Evolutionary conservation across 2,329 filamentous ascomycete species (phyloP).

Genomic region (Seiridium unicorne): DNA sequence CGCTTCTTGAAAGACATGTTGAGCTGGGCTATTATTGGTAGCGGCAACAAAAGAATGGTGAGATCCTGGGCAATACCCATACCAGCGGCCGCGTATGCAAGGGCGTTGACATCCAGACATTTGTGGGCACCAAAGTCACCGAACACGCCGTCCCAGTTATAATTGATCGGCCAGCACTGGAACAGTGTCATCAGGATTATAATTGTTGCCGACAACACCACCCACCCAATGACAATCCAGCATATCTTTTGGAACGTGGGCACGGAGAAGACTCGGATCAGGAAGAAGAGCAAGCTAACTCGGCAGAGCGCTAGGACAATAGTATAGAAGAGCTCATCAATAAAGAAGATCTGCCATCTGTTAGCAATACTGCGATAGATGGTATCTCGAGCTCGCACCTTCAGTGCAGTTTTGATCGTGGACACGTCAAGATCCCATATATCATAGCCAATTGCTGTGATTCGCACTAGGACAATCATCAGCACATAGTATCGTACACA

Average conservation of each 20-base stretch:
- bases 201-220: constrained; percentile 4
- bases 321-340: constrained; percentile 9
- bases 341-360: constrained; percentile 13
- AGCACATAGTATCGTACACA: not conserved
- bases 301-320: constrained; percentile 28
- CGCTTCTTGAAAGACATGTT: constrained; percentile 10
- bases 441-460: constrained; percentile 9
- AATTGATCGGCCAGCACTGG: constrained; percentile 12
- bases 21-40: constrained; percentile 11
- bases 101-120: constrained; percentile 11
- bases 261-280: constrained; percentile 9
- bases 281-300: constrained; percentile 21
- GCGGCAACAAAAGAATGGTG: constrained; percentile 13
- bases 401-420: constrained; percentile 7
- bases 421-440: constrained; percentile 9
- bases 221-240: constrained; percentile 9
- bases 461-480: constrained; percentile 5
- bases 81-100: constrained; percentile 5
- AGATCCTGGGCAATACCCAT: constrained; percentile 13
- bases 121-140: constrained; percentile 4
- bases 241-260: constrained; percentile 5
- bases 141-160: constrained; percentile 13
- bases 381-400: constrained; percentile 3
- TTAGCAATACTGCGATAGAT: not conserved
- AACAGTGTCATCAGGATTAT: constrained; percentile 12